Evolutionary conservation across 179 eudicot genomes (phyloP).

Genomic region (Beta macrorhiza): DNA sequence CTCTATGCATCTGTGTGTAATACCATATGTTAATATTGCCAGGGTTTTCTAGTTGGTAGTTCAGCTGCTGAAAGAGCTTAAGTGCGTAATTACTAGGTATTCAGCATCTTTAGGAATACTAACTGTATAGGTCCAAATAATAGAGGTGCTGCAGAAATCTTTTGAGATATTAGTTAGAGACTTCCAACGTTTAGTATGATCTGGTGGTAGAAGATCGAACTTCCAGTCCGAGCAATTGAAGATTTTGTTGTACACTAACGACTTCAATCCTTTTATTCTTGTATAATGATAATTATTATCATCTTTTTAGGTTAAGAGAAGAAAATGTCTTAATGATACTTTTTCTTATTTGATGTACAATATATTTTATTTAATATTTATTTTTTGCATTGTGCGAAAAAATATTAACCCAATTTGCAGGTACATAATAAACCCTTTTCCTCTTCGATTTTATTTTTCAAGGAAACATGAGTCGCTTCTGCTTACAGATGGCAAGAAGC

Average conservation of each 20-base stretch:
- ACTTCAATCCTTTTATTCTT: not conserved
- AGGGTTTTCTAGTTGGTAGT: not conserved
- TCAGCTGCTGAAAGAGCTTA: not conserved
- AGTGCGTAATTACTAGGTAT: not conserved
- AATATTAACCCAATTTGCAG: too few relatives aligned
- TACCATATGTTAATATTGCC: not conserved
- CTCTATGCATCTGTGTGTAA: not conserved
- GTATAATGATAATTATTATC: not conserved
- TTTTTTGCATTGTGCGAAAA: too few relatives aligned
- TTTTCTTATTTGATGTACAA: too few relatives aligned
- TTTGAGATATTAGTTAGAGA: not conserved
- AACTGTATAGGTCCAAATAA: conserved; percentile 6
- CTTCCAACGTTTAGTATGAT: not conserved
- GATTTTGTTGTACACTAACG: not conserved
- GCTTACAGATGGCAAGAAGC: too few relatives aligned
- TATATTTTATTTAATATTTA: too few relatives aligned
- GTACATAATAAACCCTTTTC: too few relatives aligned
- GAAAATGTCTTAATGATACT: too few relatives aligned
- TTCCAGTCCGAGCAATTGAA: not conserved
- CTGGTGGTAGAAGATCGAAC: not conserved
- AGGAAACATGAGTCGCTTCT: too few relatives aligned
- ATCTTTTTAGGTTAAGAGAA: too few relatives aligned
- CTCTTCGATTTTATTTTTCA: too few relatives aligned
- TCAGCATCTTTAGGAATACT: not conserved
- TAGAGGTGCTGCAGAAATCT: not conserved